Evolutionary conservation across 1,139 yeast species (phyloP).

Genomic region (Pichia kudriavzevii): DNA sequence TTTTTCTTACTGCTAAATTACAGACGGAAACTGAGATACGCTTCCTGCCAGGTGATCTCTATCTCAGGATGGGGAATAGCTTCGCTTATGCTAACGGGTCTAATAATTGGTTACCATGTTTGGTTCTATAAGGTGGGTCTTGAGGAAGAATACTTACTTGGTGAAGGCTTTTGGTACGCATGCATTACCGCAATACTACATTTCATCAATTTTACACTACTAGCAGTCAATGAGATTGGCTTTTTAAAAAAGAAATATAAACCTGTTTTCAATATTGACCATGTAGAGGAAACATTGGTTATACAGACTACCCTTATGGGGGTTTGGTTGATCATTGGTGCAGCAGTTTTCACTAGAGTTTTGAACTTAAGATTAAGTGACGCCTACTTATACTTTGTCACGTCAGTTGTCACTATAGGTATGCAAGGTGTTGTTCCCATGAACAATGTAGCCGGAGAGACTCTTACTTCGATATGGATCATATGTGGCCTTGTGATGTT

Average conservation of each 20-base stretch:
- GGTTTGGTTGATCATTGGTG: constrained; percentile 65
- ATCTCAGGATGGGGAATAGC: constrained; percentile 60
- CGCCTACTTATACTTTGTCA: constrained; percentile 62
- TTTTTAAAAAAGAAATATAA: constrained; percentile 53
- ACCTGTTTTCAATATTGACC: constrained; percentile 57
- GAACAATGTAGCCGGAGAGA: constrained; percentile 37
- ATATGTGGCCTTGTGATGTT: constrained; percentile 61
- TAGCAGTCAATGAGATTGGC: constrained; percentile 56
- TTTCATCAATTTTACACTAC: constrained; percentile 43
- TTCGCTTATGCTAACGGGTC: constrained; percentile 41
- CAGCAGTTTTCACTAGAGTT: constrained; percentile 44
- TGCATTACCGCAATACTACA: constrained; percentile 57
- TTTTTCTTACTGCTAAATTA: constrained; percentile 60
- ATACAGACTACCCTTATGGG: constrained; percentile 57
- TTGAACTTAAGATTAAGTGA: constrained; percentile 46
- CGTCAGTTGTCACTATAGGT: constrained; percentile 71
- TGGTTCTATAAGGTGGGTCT: constrained; percentile 17
- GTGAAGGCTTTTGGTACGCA: constrained; percentile 78
- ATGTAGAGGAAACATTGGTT: constrained; percentile 66
- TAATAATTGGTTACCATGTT: constrained; percentile 32
- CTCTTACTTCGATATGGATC: constrained; percentile 54
- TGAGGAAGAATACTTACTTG: constrained; percentile 24
- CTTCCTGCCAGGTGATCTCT: constrained; percentile 51
- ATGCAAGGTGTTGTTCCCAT: constrained; percentile 63
- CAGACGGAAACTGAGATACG: constrained; percentile 48